A percentile compares a stretch with the other conserved stretches of the same genome.
Evolutionary conservation across 2,329 filamentous ascomycete genomes (phyloP).

Genomic region (Tolypocladium ophioglossoides): DNA sequence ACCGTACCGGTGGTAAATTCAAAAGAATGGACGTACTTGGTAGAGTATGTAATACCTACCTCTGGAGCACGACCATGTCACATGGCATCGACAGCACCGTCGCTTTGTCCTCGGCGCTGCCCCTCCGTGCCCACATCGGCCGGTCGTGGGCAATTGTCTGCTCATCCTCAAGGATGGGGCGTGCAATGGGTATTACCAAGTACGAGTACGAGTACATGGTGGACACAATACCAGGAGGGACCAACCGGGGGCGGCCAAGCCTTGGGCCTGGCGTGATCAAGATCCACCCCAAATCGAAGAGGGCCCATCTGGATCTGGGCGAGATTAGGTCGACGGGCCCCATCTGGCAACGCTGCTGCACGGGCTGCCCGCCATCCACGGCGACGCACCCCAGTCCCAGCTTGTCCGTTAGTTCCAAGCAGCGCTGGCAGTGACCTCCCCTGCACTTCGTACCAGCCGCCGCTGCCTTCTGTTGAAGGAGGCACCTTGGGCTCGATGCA

Average conservation of each 20-base stretch:
- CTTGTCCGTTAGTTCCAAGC: neutral
- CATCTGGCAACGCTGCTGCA: neutral
- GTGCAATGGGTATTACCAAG: too few relatives aligned
- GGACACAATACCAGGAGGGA: neutral
- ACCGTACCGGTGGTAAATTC: too few relatives aligned
- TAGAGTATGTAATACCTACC: neutral
- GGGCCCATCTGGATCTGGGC: conserved; percentile 9
- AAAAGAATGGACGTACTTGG: neutral
- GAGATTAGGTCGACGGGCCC: conserved; percentile 10
- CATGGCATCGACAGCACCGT: neutral
- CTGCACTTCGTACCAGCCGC: neutral
- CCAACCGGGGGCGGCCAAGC: neutral
- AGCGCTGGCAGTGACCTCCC: neutral
- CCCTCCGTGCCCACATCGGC: neutral
- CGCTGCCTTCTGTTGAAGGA: neutral
- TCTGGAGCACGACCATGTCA: neutral
- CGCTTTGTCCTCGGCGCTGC: neutral
- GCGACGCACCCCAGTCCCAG: neutral
- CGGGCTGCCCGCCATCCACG: neutral
- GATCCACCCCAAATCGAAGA: conserved; percentile 7
- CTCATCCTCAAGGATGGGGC: neutral
- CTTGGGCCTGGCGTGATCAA: conserved; percentile 9
- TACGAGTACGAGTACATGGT: too few relatives aligned
- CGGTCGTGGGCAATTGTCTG: neutral
- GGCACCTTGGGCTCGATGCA: neutral